These are phyloP conservation scores for Neurospora sp. DNA, from an alignment of 2,329 filamentous ascomycete species.

Conservation along the genomic window DNA sequence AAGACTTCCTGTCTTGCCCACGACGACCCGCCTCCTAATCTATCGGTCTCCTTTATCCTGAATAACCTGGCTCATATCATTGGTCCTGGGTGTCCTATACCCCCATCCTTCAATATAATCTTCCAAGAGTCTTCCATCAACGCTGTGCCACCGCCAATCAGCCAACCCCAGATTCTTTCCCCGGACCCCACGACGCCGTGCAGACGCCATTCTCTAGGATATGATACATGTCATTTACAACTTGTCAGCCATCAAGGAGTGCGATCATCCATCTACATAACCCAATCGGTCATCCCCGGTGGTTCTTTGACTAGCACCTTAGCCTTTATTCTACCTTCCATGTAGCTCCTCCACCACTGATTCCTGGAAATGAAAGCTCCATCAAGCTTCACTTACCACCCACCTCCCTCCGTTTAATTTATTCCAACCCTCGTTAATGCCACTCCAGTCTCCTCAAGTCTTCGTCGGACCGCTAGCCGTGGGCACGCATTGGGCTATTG, in stretches of 20 bases:
- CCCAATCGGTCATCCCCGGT: background rate
- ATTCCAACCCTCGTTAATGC: background rate
- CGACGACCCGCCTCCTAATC: background rate
- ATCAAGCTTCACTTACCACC: background rate
- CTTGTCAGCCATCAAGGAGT: background rate
- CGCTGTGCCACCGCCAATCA: background rate
- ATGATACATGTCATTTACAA: background rate
- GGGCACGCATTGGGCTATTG: background rate
- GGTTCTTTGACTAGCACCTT: background rate
- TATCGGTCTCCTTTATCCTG: background rate
- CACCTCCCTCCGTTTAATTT: background rate
- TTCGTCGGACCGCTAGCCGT: background rate
- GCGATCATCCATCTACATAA: background rate
- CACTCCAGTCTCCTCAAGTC: background rate
- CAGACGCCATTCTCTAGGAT: background rate
- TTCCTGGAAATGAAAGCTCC: background rate
- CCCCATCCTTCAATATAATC: background rate
- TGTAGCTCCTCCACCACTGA: background rate
- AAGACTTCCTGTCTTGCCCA: background rate
- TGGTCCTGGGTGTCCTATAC: background rate
- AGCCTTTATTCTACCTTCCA: background rate
- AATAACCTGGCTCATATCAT: background rate
- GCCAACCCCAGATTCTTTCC: background rate
- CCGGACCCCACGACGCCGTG: background rate
- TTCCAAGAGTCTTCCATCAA: background rate